Conservation (phyloP, 139 green algal genomes). For the Deuterostichococcus epilithicus region DNA sequence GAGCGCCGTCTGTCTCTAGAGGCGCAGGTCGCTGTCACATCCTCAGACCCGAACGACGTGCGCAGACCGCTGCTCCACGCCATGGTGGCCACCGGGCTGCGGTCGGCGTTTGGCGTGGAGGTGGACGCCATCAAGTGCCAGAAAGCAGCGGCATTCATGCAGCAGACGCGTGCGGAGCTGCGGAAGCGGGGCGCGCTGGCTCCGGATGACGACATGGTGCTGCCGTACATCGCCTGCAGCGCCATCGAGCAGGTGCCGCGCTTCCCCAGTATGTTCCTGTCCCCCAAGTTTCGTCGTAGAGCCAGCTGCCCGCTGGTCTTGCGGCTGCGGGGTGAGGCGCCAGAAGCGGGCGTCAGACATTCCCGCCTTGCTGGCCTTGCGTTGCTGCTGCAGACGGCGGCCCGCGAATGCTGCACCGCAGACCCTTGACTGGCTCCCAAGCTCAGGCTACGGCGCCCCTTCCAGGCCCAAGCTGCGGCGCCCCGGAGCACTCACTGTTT, state of each 20-base stretch:
- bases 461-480: neutral
- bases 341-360: too few species aligned
- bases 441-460: too few species aligned
- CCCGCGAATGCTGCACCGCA: too few species aligned
- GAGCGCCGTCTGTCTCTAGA: too few species aligned
- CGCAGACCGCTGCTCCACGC: conserved; percentile 84
- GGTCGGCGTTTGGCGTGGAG: conserved; percentile 62
- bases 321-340: too few species aligned
- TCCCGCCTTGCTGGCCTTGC: too few species aligned
- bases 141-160: conserved; percentile 73
- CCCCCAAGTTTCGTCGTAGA: neutral
- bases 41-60: neutral
- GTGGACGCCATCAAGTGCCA: conserved; percentile 81
- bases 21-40: too few species aligned
- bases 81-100: conserved; percentile 43
- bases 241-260: conserved; percentile 58
- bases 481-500: neutral
- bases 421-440: too few species aligned
- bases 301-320: neutral
- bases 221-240: conserved; percentile 50
- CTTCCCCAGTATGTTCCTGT: neutral
- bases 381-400: neutral
- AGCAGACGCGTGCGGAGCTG: conserved; percentile 42
- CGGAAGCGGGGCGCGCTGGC: conserved; percentile 6
- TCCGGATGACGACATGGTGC: neutral